Base-by-base conservation (phyloP, 208 protist species). In the Acanthamoeba triangularis region DNA sequence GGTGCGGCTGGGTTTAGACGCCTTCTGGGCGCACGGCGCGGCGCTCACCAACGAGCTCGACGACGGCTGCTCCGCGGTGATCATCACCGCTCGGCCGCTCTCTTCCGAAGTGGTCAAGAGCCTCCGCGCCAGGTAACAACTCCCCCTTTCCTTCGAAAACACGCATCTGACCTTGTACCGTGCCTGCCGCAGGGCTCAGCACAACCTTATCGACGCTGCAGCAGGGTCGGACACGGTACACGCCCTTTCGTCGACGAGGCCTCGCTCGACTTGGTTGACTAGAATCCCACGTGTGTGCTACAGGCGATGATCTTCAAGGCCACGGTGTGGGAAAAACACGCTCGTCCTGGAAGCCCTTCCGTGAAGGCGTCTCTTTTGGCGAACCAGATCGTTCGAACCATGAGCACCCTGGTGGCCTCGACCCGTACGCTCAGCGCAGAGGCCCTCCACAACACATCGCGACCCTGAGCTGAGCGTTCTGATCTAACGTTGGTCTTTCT, bases 281-380 rank as follows among this genome's bases (percentile, higher is more conserved):
- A n/a, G n/a, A n/a, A n/a, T n/a, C n/a, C n/a, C n/a, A n/a, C n/a
- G 41, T 44, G 41, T 44, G 41, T 44, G 1, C 41, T 1, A 0
- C 52, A 56, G 52, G 52, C 59, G 23, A 82, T 82, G 74, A 52
- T 82, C 74, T 82, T 82, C 25, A 82, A 82, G 44, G 74, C 37
- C 1, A 52, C 74, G 11, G 74, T 82, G 35, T 82, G 74, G 74
- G 74, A 82, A 25, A 82, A 82, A 20, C 20, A 82, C 18, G 20
- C 74, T 52, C 74, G 14, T 2, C 74, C 74, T 25, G 74, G 74
- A 49, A 54, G 41, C 44, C 23, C 37, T 7, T 82, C 74, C 4
- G 41, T 82, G 11, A 44, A 82, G 41, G 33, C 74, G 6, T 82
- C 74, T 5, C 37, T 82, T 8, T 11, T 82, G 14, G 74, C 74